Base-by-base conservation (phyloP, 2,329 filamentous ascomycete genomes). In the Ophiostoma sp. region DNA sequence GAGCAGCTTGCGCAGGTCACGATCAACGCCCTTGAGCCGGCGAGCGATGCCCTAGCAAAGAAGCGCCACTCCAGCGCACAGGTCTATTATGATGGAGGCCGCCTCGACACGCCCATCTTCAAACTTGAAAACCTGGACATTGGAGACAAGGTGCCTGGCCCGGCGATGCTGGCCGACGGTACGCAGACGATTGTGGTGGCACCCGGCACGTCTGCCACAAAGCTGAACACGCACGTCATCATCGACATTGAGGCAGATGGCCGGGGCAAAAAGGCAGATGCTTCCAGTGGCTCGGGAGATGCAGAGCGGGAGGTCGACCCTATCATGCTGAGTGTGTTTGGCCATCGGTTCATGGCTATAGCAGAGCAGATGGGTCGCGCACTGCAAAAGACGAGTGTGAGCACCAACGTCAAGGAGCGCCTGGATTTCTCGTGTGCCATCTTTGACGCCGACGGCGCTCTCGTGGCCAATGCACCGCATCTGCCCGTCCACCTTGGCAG, bases 161-260 rank as follows among this genome's bases (percentile, higher is more conserved):
- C 93, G 0, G 93, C 93, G 0, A 91, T 97, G 78, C 84, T 97
- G 69, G 92, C 92, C 2, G 93, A 94, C 75, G 89, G 89, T 8
- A 93, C 91, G 0, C 94, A 97, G 78, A 98, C 94, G 0, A 95
- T 98, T 71, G 91, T 97, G 0, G 88, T 97, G 2, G 91, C 91
- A 0, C 94, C 93, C 0, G 85, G 85, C 42, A 86, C 92, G 2
- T 86, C 87, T 36, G 94, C 93, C 0, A 79, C 93, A 38, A 83
- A 97, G 44, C 87, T 96, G 18, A 84, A 92, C 71, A 96, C 93
- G 0, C 94, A 97, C 74, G 92, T 97, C 7, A 84, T 97, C 6
- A 93, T 97, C 75, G 92, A 97, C 72, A 85, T 95, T 55, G 86
- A 88, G 67, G 87, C n/a, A 12, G 45, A 45, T 9, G 41, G 55